Evolutionary conservation across 768 basidiomycete genomes (phyloP), one percentile per base, ranked within the genome.

Genomic region (Sporobolomyces roseus): DNA sequence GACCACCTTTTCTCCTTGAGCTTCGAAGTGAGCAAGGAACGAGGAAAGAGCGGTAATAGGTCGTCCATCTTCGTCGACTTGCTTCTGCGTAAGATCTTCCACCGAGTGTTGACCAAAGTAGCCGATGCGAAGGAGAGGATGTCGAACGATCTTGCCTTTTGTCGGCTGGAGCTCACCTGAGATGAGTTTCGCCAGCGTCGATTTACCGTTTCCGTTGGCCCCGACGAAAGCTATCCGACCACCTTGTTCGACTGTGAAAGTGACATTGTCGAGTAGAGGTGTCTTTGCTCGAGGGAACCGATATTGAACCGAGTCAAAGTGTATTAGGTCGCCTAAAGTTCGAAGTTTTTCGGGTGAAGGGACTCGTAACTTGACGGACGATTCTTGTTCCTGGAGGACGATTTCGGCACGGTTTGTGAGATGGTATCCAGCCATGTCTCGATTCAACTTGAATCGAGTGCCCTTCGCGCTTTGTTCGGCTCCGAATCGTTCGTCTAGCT

Each of bases 91-190:
- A 5, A 86, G 79, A 46, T 81, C 80, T 70, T 87, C 86, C 19
- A 87, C 85, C 0, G 82, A 81, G 74, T 86, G 84, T 73, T 88
- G 86, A 0, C 82, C 82, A 73, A 85, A 88, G 77, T 85, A 85
- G 2, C 84, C 85, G 43, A 87, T 83, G 25, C 80, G 80, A 35
- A 83, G 79, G 8, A 55, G 66, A 30, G 64, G 65, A n/a, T 65
- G 70, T 23, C 55, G 65, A 3, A 30, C 38, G 48, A 54, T 69
- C 48, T 45, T 71, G 70, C 63, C 61, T 6, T 73, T 75, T 10
- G 78, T 79, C 0, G 85, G 83, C 30, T 77, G 74, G 27, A 84
- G 76, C 19, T 72, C 67, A 13, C 78, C 77, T 8, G 75, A 52
- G 17, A 80, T 73, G n/a, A 78, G 73, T 46, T 77, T 76, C 3